Evolutionary conservation across 2,329 filamentous ascomycete species (phyloP).

Genomic region (Dactylellina cionopaga): DNA sequence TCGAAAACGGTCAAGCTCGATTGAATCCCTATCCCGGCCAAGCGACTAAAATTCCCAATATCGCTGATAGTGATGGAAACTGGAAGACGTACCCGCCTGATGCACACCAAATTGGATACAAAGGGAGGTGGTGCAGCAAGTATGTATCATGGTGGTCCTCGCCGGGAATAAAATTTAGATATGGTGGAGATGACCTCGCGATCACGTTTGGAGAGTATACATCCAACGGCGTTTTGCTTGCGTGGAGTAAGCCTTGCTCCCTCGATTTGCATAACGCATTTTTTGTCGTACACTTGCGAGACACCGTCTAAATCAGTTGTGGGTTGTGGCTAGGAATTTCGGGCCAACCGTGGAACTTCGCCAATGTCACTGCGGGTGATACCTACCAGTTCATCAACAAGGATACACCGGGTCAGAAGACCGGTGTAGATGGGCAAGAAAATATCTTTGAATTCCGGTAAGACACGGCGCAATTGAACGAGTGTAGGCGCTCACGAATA

Average conservation of each 20-base stretch:
- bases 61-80: constrained; percentile 53
- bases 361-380: constrained; percentile 68
- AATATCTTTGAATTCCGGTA: constrained; percentile 49
- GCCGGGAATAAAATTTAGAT: constrained; percentile 68
- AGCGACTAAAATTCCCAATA: constrained; percentile 29
- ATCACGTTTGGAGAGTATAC: constrained; percentile 47
- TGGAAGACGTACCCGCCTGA: constrained; percentile 66
- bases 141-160: constrained; percentile 72
- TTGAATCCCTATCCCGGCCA: constrained; percentile 46
- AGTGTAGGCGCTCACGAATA: constrained; percentile 65
- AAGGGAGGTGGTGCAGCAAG: constrained; percentile 71
- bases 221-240: constrained; percentile 63
- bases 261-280: not conserved
- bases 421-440: constrained; percentile 25
- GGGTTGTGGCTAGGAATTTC: constrained; percentile 59
- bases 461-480: not conserved
- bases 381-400: constrained; percentile 67
- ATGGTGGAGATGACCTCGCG: constrained; percentile 64
- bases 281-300: not conserved
- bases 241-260: constrained; percentile 58
- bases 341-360: constrained; percentile 71
- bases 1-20: constrained; percentile 39
- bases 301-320: constrained; percentile 58
- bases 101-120: constrained; percentile 69
- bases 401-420: constrained; percentile 28